A percentile compares a stretch with the other conserved stretches of the same genome.
Evolutionary conservation across 2,329 filamentous ascomycete genomes (phyloP).

Genomic region (Mariannaea sp.): DNA sequence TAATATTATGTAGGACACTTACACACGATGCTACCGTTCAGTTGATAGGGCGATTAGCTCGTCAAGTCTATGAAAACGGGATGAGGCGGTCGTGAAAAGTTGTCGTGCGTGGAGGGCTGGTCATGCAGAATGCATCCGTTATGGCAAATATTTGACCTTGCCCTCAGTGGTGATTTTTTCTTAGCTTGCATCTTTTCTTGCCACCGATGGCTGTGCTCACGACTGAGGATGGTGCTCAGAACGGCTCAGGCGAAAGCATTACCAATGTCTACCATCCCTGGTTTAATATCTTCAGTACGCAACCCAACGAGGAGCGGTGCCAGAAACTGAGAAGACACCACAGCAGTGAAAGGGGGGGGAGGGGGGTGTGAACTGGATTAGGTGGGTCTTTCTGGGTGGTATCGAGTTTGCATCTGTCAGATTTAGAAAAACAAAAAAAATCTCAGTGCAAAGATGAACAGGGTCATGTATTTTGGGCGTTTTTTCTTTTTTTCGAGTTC

Average conservation of each 20-base stretch:
- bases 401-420: conserved; percentile 20
- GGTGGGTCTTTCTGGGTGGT: conserved; percentile 4
- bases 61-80: no score
- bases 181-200: neutral
- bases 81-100: no score
- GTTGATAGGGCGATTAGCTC: no score
- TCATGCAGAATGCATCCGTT: no score
- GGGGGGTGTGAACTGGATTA: neutral
- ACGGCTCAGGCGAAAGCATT: neutral
- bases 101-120: no score
- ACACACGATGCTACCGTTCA: no score
- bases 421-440: conserved; percentile 7
- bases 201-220: conserved; percentile 1
- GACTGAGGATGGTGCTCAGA: neutral
- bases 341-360: conserved; percentile 11
- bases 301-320: neutral
- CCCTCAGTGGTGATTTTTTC: no score
- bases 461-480: no score
- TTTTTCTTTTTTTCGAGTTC: conserved; percentile 17
- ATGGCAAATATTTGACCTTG: no score
- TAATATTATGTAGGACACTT: no score
- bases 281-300: no score
- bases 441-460: conserved; percentile 11
- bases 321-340: neutral
- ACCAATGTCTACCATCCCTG: conserved; percentile 1